These are phyloP conservation scores for Croton setiger DNA, from an alignment of 441 rosid genomes.

Conservation along the genomic window DNA sequence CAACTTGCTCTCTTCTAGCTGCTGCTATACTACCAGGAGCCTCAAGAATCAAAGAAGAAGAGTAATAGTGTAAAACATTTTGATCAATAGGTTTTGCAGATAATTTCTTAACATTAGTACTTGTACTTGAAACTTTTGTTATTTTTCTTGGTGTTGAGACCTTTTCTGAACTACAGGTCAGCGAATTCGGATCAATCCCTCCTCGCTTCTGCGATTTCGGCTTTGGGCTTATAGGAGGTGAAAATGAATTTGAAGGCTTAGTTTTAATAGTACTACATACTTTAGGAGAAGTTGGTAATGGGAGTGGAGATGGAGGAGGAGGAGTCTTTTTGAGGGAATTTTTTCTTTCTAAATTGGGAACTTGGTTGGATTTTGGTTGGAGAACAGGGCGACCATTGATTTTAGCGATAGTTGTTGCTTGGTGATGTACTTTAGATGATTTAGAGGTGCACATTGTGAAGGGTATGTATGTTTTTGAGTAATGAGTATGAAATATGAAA, in stretches of 20 bases:
- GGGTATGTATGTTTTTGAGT: background rate
- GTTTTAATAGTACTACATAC: too few relatives aligned
- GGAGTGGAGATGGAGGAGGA: slow-evolving; percentile 19
- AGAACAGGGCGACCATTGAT: slow-evolving; percentile 66
- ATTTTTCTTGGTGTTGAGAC: slow-evolving; percentile 16
- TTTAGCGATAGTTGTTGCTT: slow-evolving; percentile 11
- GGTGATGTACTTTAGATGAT: slow-evolving; percentile 7
- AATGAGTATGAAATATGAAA: background rate
- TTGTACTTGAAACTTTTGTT: slow-evolving; percentile 18
- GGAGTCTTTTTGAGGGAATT: slow-evolving; percentile 43
- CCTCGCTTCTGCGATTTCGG: slow-evolving; percentile 34
- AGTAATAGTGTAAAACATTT: slow-evolving; percentile 15
- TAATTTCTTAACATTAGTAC: slow-evolving; percentile 24
- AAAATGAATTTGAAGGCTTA: slow-evolving; percentile 26
- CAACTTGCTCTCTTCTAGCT: slow-evolving; percentile 59
- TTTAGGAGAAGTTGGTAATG: slow-evolving; percentile 18
- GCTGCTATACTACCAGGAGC: slow-evolving; percentile 71
- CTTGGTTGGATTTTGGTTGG: slow-evolving; percentile 59
- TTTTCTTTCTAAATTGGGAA: slow-evolving; percentile 38
- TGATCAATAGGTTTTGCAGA: slow-evolving; percentile 4
- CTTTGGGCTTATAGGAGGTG: slow-evolving; percentile 60
- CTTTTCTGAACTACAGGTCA: slow-evolving; percentile 33
- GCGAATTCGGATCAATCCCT: slow-evolving; percentile 19
- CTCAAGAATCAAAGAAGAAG: slow-evolving; percentile 29
- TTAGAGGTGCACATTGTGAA: slow-evolving; percentile 20